Conservation (phyloP, 2,329 filamentous ascomycete species). For the Trichoderma sp. region DNA sequence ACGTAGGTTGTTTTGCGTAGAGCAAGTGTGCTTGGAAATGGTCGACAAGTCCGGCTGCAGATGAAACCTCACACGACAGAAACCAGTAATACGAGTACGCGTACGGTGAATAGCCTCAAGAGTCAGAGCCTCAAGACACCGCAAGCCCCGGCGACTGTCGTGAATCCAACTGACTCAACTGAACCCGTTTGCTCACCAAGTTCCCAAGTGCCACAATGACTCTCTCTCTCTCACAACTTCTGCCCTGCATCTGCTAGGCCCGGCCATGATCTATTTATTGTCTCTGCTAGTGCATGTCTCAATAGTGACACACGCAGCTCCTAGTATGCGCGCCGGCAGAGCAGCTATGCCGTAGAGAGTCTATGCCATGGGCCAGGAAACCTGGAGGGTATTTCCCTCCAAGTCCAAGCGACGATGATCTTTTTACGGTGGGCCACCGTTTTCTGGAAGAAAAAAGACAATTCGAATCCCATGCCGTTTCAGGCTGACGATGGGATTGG, state of each 20-base stretch:
- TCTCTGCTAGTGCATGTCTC: conserved; percentile 11
- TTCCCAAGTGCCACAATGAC: neutral
- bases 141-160: neutral
- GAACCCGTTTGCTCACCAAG: neutral
- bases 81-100: neutral
- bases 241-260: conserved; percentile 7
- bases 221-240: neutral
- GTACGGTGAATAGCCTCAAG: neutral
- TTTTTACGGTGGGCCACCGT: neutral
- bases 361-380: neutral
- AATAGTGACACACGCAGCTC: conserved; percentile 9
- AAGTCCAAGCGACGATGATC: neutral
- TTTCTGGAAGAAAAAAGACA: neutral
- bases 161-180: neutral
- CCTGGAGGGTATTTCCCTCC: neutral
- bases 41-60: neutral
- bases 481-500: neutral
- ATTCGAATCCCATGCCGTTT: neutral
- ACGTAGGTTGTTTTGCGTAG: neutral
- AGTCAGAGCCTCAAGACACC: neutral
- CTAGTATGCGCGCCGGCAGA: neutral
- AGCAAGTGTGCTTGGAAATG: neutral
- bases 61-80: neutral
- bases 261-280: conserved; percentile 5
- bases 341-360: conserved; percentile 2